These are phyloP conservation scores for Vinca minor DNA, from an alignment of 257 asterid species.

Conservation along the genomic window DNA sequence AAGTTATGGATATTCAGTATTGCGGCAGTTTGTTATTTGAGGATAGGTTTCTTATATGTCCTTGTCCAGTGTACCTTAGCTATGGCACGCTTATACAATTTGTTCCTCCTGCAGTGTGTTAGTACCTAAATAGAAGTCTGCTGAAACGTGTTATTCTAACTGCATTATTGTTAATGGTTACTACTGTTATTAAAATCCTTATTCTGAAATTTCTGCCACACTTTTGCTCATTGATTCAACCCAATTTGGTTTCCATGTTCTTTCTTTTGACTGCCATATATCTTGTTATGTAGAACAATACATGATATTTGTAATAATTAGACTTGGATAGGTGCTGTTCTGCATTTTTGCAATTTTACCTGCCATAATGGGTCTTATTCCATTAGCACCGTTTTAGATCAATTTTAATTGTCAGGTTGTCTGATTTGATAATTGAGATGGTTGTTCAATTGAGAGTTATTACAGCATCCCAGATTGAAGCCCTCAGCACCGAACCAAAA, in stretches of 20 bases:
- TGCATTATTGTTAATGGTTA: background rate
- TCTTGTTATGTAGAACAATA: background rate
- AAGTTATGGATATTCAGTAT: background rate
- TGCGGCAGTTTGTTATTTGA: background rate
- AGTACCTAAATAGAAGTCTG: background rate
- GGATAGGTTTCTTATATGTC: background rate
- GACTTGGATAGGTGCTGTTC: too few species aligned
- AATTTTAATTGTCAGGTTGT: too few species aligned
- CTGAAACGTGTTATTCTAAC: background rate
- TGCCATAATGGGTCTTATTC: too few species aligned
- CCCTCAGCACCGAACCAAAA: too few species aligned
- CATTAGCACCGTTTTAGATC: too few species aligned
- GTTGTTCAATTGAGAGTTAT: too few species aligned
- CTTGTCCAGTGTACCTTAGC: background rate
- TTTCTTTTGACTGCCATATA: background rate
- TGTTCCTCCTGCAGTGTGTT: background rate
- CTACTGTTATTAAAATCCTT: background rate
- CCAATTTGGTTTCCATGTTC: too few species aligned
- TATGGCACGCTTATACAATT: background rate
- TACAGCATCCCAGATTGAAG: too few species aligned
- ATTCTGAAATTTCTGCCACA: background rate
- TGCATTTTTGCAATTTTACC: too few species aligned
- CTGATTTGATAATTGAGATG: too few species aligned
- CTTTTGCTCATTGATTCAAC: too few species aligned
- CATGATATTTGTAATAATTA: too few species aligned